Percentiles rank a stretch among this genome's conserved stretches.
Evolutionary conservation across 2,329 filamentous ascomycete species (phyloP).

Genomic region (Colletotrichum nymphaeae): DNA sequence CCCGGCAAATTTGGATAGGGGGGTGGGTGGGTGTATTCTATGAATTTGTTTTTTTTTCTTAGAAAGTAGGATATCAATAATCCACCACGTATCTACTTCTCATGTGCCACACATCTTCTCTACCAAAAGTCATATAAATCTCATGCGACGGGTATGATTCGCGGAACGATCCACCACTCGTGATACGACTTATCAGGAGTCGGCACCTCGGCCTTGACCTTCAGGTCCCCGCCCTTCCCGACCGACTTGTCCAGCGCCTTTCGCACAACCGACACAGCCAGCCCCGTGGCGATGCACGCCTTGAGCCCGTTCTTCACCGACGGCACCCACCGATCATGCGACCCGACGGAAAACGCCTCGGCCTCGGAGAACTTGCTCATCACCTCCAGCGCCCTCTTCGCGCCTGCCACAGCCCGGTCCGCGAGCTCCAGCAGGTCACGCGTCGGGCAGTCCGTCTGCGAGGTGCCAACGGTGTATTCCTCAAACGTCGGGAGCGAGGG

Average conservation of each 20-base stretch:
- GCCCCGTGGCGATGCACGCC: slow-evolving; percentile 76
- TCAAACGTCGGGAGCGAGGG: slow-evolving; percentile 75
- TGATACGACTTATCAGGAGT: slow-evolving; percentile 66
- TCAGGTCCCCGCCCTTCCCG: slow-evolving; percentile 43
- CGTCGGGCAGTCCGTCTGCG: slow-evolving; percentile 52
- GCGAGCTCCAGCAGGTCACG: slow-evolving; percentile 57
- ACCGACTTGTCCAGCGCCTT: slow-evolving; percentile 60
- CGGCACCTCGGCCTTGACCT: slow-evolving; percentile 64
- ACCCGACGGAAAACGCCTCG: slow-evolving; percentile 66
- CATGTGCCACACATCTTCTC: background rate
- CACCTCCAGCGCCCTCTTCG: slow-evolving; percentile 67
- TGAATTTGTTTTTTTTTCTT: background rate
- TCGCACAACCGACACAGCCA: slow-evolving; percentile 70
- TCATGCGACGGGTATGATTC: slow-evolving; percentile 45
- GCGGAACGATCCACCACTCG: slow-evolving; percentile 74
- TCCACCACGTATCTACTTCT: slow-evolving; percentile 5
- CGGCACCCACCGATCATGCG: slow-evolving; percentile 71
- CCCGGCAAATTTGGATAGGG: background rate
- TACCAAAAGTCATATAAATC: background rate
- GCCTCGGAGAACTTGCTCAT: slow-evolving; percentile 62
- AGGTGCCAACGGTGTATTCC: slow-evolving; percentile 63
- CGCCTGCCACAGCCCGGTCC: slow-evolving; percentile 57
- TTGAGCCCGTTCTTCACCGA: slow-evolving; percentile 71
- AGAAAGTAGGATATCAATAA: slow-evolving; percentile 14
- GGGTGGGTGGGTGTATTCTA: background rate